Evolutionary conservation across 345 rosid genomes (phyloP).

Genomic region (Passiflora organensis): DNA sequence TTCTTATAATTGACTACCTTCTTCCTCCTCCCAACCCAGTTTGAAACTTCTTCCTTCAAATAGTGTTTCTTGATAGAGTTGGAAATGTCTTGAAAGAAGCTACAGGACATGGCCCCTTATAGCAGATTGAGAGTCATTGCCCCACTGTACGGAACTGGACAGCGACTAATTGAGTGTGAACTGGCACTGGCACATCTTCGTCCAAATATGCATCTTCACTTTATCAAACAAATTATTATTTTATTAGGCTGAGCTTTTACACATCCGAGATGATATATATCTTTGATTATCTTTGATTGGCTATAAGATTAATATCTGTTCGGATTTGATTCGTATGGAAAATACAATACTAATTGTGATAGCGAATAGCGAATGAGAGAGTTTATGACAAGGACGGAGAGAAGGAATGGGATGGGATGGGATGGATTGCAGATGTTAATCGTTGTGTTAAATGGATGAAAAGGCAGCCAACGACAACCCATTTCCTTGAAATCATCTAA

Average conservation of each 20-base stretch:
- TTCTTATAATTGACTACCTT: constrained; percentile 8
- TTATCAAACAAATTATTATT: no score
- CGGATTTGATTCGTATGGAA: no score
- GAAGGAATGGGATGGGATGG: not conserved
- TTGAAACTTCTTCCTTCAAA: constrained; percentile 33
- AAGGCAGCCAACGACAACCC: constrained; percentile 4
- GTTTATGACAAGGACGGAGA: no score
- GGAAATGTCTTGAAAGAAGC: constrained; percentile 18
- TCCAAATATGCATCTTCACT: not conserved
- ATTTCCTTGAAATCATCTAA: constrained; percentile 20
- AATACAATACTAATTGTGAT: no score
- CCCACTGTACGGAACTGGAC: constrained; percentile 36
- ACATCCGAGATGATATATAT: no score
- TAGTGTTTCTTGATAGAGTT: constrained; percentile 31
- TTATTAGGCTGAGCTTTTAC: no score
- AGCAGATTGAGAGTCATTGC: constrained; percentile 29
- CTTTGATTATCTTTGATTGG: no score
- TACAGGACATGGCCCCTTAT: constrained; percentile 29
- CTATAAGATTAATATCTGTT: no score
- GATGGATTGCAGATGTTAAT: not conserved
- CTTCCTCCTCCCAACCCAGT: constrained; percentile 13
- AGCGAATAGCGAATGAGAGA: no score
- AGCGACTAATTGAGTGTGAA: constrained; percentile 16
- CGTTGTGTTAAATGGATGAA: not conserved
- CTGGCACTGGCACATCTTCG: not conserved